Evolutionary conservation across 2,329 filamentous ascomycete genomes (phyloP), one percentile per base, ranked within the genome.

Genomic region (Teratosphaeria zuluensis): DNA sequence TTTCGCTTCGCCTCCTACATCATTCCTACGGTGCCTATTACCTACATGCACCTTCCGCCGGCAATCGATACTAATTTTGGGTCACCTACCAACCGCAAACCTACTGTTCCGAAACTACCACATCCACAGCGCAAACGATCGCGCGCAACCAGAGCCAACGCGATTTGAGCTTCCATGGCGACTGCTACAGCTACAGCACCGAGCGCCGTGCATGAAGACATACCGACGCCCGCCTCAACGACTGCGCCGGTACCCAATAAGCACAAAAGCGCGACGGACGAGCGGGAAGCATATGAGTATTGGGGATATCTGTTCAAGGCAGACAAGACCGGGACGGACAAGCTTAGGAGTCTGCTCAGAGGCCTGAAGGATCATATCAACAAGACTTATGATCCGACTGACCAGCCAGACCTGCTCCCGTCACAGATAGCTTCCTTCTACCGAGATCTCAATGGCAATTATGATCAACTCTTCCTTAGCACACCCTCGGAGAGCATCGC

Each of bases 401-500:
- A 77, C 42, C 74, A 74, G 46, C 70, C 73, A 21, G 78, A 80
- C 62, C 68, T 80, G 60, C 78, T 75, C 5, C 78, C 78, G 5
- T 69, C 72, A 28, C 78, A 80, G 65, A 73, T 80, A 51, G 77
- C 77, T 30, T 72, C 72, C 48, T 80, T 79, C 73, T 80, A 80
- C 70, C 74, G 75, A 61, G 70, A 77, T 57, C 69, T 78, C 61
- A 65, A 77, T 66, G 72, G 76, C 66, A 65, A 78, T 74, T 69
- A 77, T 72, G 77, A 80, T 59, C 70, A 77, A 28, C 82, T 97
- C 57, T 97, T 97, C 72, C 78, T 92, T 51, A 81, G 86, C 2
- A 89, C 88, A 35, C 85, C 88, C 21, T 77, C 86, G 61, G 77
- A 84, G 42, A 86, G 87, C 51, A 85, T 99, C 62, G 94, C 92